Evolutionary conservation across 2,329 filamentous ascomycete genomes (phyloP), one percentile per base, ranked within the genome.

Genomic region (Colletotrichum sp.): DNA sequence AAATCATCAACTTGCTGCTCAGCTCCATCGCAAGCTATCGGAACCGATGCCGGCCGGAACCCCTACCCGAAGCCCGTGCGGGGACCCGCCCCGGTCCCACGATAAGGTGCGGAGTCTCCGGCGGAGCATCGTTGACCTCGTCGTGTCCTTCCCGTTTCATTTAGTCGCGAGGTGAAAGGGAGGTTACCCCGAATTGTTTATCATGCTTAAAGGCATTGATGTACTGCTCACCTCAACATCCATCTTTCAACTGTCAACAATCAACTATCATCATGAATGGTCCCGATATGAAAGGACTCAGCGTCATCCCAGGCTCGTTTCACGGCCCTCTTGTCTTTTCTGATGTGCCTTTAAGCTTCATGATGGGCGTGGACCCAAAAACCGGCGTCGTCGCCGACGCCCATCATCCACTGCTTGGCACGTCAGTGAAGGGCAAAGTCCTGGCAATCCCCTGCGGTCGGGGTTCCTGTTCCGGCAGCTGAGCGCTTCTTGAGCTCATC

Each of bases 381-480:
- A 86, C 82, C 1, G 85, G 87, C 43, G 74, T 81, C 15, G 79
- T 88, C 1, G 83, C 87, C 59, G 87, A 88, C 68, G 80, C 79
- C 2, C 84, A 86, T 51, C 86, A 88, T 67, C 83, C 83, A 0
- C 76, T 88, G 3, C 76, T 75, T 8, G 84, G 85, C 0, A 38
- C 78, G 8, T 75, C 63, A 18, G 70, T 88, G 1, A 75, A 79
- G 5, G 78, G 77, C 13, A 77, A 77, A 0, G 77, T 87, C 2
- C 78, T 88, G 0, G 86, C 83, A 2, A 85, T 88, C 16, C 86
- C 87, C 0, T 78, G 82, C 21, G 82, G 86, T n/a, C 82, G 86
- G 24, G 86, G 86, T 3, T 88, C 87, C 8, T 88, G 86, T 55
- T 82, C 84, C 0, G 87, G 86, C 0, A 88, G 86, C 16, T 81